phyloP scores from a whole-genome alignment of 2,329 filamentous ascomycete species.

The Madurella fahalii region DNA sequence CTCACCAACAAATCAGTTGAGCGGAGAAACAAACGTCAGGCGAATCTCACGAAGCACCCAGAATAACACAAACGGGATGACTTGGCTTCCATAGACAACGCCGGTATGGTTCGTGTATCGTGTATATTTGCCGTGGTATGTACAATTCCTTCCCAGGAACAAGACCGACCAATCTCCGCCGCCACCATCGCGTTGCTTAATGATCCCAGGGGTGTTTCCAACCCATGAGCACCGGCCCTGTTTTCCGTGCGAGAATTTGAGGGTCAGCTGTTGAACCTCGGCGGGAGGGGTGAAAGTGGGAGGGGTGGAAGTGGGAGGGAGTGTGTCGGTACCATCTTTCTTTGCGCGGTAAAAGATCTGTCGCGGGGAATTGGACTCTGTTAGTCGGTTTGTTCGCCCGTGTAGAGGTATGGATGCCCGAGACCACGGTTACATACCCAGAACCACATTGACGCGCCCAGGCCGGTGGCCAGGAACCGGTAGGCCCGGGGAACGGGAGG shows the following conservation, averaged over 20 bases:
- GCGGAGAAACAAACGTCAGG: too few species aligned
- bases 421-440: constrained; percentile 58
- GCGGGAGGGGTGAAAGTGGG: not conserved
- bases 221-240: constrained; percentile 74
- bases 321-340: constrained; percentile 69
- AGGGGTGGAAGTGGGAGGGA: not conserved
- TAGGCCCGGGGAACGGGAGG: constrained; percentile 62
- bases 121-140: constrained; percentile 6
- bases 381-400: not conserved
- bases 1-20: too few species aligned
- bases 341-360: constrained; percentile 91
- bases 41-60: too few species aligned
- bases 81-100: too few species aligned
- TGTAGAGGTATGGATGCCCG: too few species aligned
- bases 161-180: not conserved
- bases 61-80: too few species aligned
- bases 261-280: constrained; percentile 12
- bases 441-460: constrained; percentile 99
- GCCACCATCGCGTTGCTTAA: constrained; percentile 42
- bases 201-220: constrained; percentile 98
- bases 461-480: constrained; percentile 76
- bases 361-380: not conserved
- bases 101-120: not conserved
- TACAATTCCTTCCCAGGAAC: constrained; percentile 7
- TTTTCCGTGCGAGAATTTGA: not conserved